Conservation (phyloP, 1,139 yeast species). For the Lodderomyces theae region DNA sequence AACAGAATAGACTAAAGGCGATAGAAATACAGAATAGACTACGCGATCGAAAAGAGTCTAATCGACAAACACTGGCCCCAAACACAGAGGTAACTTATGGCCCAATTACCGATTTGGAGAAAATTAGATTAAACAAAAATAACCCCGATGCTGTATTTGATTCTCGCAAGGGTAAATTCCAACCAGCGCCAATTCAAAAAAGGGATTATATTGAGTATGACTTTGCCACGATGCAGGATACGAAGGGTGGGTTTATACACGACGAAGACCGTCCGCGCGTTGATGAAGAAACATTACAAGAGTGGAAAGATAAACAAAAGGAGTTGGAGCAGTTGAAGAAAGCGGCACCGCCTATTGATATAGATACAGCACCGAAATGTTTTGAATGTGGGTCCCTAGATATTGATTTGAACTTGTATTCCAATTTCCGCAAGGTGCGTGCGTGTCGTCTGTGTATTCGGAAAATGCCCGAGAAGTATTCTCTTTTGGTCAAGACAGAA, state of each 20-base stretch:
- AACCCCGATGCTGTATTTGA: slow-evolving; percentile 9
- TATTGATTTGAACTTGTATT: slow-evolving; percentile 67
- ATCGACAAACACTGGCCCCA: neutral
- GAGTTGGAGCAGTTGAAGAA: slow-evolving; percentile 45
- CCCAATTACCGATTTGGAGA: slow-evolving; percentile 9
- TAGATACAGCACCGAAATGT: slow-evolving; percentile 73
- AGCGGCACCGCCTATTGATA: slow-evolving; percentile 68
- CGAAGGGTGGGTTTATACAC: slow-evolving; percentile 80
- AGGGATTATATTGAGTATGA: slow-evolving; percentile 89
- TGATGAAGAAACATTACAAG: slow-evolving; percentile 48
- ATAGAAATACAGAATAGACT: slow-evolving; percentile 47
- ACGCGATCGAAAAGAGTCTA: slow-evolving; percentile 19
- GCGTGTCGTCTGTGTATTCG: slow-evolving; percentile 81
- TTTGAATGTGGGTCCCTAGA: slow-evolving; percentile 78
- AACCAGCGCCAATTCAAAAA: slow-evolving; percentile 47
- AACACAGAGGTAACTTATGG: neutral
- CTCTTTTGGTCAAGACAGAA: slow-evolving; percentile 91
- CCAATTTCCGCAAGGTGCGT: slow-evolving; percentile 61
- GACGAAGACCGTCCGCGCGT: slow-evolving; percentile 36
- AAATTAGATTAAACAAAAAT: slow-evolving; percentile 14
- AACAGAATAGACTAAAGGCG: slow-evolving; percentile 58
- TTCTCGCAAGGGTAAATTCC: slow-evolving; percentile 16
- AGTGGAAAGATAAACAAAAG: slow-evolving; percentile 71
- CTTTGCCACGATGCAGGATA: slow-evolving; percentile 83
- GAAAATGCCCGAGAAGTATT: slow-evolving; percentile 78